Base-by-base conservation (phyloP, 352 stramenopile genomes). In the Blastocystis sp. region DNA sequence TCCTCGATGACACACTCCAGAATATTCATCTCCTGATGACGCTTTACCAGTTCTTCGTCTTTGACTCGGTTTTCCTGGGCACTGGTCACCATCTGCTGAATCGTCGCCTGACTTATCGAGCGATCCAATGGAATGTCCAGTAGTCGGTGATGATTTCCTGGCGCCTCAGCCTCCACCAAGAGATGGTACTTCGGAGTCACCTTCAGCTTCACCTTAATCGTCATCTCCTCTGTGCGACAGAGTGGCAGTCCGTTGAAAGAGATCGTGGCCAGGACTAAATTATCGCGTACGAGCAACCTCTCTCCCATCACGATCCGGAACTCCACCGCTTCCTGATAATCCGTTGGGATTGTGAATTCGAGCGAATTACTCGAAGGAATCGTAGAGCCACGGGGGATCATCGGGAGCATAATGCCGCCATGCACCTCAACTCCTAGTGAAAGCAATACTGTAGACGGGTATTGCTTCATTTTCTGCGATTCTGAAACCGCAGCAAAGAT, bases 1-100 rank as follows among this genome's bases (percentile, higher is more conserved):
- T 85, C 47, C 39, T 85, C 73, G 20, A 85, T 45, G n/a, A 66
- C 18, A 30, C 73, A 85, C n/a, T 85, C 73, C 47, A 85, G 73
- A 26, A 18, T 47, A 65, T 68, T 85, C 73, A 65, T 85, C 9
- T 24, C 73, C 5, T n/a, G 2, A 39, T 66, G 47, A n/a, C 73
- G 13, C 34, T 20, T 24, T 20, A 85, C 73, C 47, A 66, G 1
- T n/a, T 85, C 73, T 55, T 68, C 53, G 56, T 85, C 73, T 6
- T 54, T 26, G 26, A 9, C 6, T 6, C 50, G 47, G 53, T 37
- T 53, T 9, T 39, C 7, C 30, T 37, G 18, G 34, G 18, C 26
- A 8, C 20, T n/a, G 8, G 2, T 13, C 45, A 66, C n/a, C 73
- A 66, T 37, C 39, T 68, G 9, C 16, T 50, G 41, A 13, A 69